Percentiles rank a stretch among this genome's conserved stretches.
Evolutionary conservation across 768 basidiomycete species (phyloP).

Genomic region (Crucibulum laeve): DNA sequence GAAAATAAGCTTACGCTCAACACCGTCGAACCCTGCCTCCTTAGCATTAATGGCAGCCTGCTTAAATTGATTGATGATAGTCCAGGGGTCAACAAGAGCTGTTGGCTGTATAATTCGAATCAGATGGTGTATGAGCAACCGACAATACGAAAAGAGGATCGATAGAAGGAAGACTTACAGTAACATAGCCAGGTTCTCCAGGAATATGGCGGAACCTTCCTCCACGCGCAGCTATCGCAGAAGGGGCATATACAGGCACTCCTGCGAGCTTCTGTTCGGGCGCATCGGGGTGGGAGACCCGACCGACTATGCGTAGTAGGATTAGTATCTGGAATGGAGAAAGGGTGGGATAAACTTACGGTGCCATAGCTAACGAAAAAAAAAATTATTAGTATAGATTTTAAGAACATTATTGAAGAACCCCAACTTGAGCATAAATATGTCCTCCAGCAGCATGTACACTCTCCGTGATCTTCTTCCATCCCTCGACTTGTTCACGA

Average conservation of each 20-base stretch:
- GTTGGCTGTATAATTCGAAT: conserved; percentile 23
- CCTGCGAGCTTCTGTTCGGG: not conserved
- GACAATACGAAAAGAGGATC: not conserved
- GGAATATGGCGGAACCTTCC: not conserved
- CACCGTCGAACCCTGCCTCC: conserved; percentile 51
- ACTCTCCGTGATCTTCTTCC: no score
- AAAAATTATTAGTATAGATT: no score
- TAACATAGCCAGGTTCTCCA: not conserved
- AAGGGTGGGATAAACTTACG: not conserved
- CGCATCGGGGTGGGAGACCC: not conserved
- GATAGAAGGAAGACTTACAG: not conserved
- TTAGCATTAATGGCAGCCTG: conserved; percentile 44
- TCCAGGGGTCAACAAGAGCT: conserved; percentile 36
- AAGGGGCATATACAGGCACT: not conserved
- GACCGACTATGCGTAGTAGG: not conserved
- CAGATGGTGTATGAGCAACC: no score
- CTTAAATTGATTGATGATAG: conserved; percentile 33
- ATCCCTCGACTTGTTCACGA: no score
- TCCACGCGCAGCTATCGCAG: not conserved
- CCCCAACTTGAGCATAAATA: not conserved
- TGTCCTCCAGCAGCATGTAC: not conserved
- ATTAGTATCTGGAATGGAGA: not conserved
- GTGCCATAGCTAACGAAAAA: not conserved
- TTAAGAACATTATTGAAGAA: not conserved
- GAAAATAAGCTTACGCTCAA: conserved; percentile 36